Percentiles rank a stretch among this genome's conserved stretches.
These are phyloP conservation scores for Saccharomycopsis selenospora DNA, from an alignment of 805 yeast genomes.

Conservation along the genomic window DNA sequence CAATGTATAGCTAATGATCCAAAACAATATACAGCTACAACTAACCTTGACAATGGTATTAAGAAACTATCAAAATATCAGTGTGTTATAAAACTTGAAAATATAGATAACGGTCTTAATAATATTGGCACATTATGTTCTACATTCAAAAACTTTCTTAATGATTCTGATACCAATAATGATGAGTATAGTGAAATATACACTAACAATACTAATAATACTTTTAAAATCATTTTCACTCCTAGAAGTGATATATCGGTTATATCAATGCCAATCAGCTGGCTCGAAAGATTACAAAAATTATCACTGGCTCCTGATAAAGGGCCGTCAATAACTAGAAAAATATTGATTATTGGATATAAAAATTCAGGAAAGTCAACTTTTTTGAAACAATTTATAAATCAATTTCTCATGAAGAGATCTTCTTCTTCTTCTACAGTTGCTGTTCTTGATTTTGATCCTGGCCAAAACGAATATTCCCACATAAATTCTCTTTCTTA, in stretches of 20 bases:
- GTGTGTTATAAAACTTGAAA: slow-evolving; percentile 31
- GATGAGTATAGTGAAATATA: neutral
- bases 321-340: slow-evolving; percentile 2
- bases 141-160: slow-evolving; percentile 37
- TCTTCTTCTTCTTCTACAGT: slow-evolving; percentile 23
- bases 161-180: slow-evolving; percentile 12
- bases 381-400: slow-evolving; percentile 36
- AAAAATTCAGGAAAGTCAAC: slow-evolving; percentile 54
- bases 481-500: slow-evolving; percentile 41
- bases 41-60: slow-evolving; percentile 3
- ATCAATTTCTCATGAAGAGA: slow-evolving; percentile 26
- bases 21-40: slow-evolving; percentile 24
- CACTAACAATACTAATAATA: neutral
- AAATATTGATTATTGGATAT: slow-evolving; percentile 40
- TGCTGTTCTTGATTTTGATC: slow-evolving; percentile 46
- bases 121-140: slow-evolving; percentile 35
- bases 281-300: slow-evolving; percentile 3
- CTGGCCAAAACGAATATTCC: slow-evolving; percentile 50
- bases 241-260: slow-evolving; percentile 18
- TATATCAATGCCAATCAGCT: slow-evolving; percentile 4
- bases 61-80: slow-evolving; percentile 27
- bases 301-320: neutral
- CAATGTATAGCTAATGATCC: slow-evolving; percentile 31
- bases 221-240: slow-evolving; percentile 23
- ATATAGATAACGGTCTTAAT: slow-evolving; percentile 36